Base-by-base conservation (phyloP, 129 eudicot genomes). In the Lactuca saligna region DNA sequence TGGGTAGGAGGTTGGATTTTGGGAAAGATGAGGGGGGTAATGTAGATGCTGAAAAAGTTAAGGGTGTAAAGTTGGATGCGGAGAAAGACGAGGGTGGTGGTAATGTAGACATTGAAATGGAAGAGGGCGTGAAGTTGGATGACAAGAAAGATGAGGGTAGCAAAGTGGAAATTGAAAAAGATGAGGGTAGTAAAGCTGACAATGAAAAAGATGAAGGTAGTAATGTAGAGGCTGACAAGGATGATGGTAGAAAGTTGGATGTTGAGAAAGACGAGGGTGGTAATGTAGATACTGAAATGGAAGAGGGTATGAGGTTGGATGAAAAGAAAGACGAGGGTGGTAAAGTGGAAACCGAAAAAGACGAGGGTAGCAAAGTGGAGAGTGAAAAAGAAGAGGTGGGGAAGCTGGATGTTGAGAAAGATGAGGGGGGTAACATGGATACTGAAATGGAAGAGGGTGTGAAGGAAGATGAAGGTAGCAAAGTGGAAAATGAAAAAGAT, bases 11-110 rank as follows among this genome's bases (percentile, higher is more conserved):
- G 54, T 16, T 50, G 16, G 32, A 9, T 54, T 2, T 39, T 1
- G 73, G 38, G 53, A 68, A 68, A 68, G 63, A 16, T 25, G 63
- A 68, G 53, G 73, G 63, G 37, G 29, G 37, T n/a, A 57, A 55
- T 35, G 17, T 39, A 20, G 74, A 69, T 11, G 25, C 5, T 7
- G 74, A 69, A 33, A 57, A 69, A 57, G 74, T 39, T 3, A 42
- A 16, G 54, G 65, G 42, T 39, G 14, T 1, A n/a, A 41, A 55
- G 13, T 4, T 69, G 42, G 51, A 70, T 44, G 33, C 0, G 1
- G 57, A 57, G 6, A 39, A 38, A 56, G 65, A 38, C 3, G 63
- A 57, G 13, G 64, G 38, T 38, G 16, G 54, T 10, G 16, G 54
- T 10, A 53, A 15, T n/a, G 17, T 63, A 9, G 25, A 14, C 9